Conservation (phyloP, 192 early-diverging fungal genomes). For the Dissophora ornata region DNA sequence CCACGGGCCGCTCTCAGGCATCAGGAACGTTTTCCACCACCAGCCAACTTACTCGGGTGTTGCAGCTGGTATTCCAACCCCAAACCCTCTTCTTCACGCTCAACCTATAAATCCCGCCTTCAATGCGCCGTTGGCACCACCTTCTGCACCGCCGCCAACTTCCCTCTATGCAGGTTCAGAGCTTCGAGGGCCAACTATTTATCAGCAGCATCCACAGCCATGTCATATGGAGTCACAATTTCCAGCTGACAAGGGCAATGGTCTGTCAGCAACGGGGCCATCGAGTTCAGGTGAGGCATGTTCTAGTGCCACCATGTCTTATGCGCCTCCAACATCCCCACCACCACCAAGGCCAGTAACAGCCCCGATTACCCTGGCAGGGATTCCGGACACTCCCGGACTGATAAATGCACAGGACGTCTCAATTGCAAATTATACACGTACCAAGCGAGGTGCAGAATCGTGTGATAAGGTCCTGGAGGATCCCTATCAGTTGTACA, state of each 20-base stretch:
- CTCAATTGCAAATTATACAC: conserved; percentile 36
- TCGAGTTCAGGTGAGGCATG: too few relatives aligned
- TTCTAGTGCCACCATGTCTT: neutral
- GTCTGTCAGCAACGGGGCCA: too few relatives aligned
- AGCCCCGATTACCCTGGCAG: conserved; percentile 15
- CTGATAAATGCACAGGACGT: conserved; percentile 44
- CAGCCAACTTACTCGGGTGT: neutral
- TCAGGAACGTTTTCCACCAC: neutral
- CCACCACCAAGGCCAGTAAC: conserved; percentile 8
- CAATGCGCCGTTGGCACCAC: neutral
- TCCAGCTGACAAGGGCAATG: too few relatives aligned
- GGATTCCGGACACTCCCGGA: conserved; percentile 17
- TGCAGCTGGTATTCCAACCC: neutral
- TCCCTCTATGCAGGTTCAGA: too few relatives aligned
- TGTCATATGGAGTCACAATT: too few relatives aligned
- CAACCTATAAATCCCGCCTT: neutral
- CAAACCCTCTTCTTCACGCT: neutral
- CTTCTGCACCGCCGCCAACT: neutral
- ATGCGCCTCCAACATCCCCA: conserved; percentile 14
- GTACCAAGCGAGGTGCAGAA: conserved; percentile 15
- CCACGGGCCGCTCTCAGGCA: neutral
- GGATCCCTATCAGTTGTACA: conserved; percentile 49
- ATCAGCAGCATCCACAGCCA: too few relatives aligned
- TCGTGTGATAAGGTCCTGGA: conserved; percentile 26
- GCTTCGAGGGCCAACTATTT: too few relatives aligned